Percentiles rank a stretch among this genome's conserved stretches.
These are phyloP conservation scores for Spongispora temasekensis DNA, from an alignment of 1,284 basidiomycete genomes.

Conservation along the genomic window DNA sequence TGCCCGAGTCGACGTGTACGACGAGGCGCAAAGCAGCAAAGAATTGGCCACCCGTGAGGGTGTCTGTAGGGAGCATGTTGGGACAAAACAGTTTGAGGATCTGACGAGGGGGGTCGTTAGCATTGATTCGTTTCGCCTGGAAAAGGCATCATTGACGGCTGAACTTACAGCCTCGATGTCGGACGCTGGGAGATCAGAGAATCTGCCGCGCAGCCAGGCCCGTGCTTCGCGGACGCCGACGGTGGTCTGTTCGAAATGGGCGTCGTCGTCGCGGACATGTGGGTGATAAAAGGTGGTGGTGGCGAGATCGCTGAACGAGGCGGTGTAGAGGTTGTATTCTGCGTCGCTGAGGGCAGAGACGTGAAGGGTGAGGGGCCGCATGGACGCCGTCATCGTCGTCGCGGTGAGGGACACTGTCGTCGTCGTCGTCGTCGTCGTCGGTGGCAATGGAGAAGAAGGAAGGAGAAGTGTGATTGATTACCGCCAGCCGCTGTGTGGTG, in stretches of 20 bases:
- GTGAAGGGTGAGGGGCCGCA: slow-evolving; percentile 65
- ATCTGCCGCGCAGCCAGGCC: slow-evolving; percentile 74
- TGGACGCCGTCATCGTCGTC: slow-evolving; percentile 17
- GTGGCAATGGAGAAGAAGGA: neutral
- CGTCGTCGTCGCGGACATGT: slow-evolving; percentile 46
- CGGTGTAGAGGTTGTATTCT: slow-evolving; percentile 67
- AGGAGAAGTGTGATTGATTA: neutral
- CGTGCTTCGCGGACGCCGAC: slow-evolving; percentile 65
- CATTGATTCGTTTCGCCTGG: neutral
- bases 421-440: slow-evolving; percentile 4
- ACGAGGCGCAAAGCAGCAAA: slow-evolving; percentile 70
- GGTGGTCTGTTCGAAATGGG: slow-evolving; percentile 49
- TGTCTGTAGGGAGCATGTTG: slow-evolving; percentile 49
- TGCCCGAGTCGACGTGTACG: slow-evolving; percentile 60
- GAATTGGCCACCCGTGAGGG: slow-evolving; percentile 67
- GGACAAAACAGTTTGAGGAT: slow-evolving; percentile 66
- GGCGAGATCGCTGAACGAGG: slow-evolving; percentile 57
- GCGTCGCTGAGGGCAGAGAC: slow-evolving; percentile 70
- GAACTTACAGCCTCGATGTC: slow-evolving; percentile 58
- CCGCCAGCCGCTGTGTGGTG: neutral
- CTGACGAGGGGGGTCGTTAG: slow-evolving; percentile 37
- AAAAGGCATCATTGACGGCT: neutral
- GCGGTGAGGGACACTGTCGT: slow-evolving; percentile 1
- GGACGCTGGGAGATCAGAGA: slow-evolving; percentile 49
- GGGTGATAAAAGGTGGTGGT: no score